phyloP scores from a whole-genome alignment of 257 asterid genomes.

The Handroanthus guayacan region DNA sequence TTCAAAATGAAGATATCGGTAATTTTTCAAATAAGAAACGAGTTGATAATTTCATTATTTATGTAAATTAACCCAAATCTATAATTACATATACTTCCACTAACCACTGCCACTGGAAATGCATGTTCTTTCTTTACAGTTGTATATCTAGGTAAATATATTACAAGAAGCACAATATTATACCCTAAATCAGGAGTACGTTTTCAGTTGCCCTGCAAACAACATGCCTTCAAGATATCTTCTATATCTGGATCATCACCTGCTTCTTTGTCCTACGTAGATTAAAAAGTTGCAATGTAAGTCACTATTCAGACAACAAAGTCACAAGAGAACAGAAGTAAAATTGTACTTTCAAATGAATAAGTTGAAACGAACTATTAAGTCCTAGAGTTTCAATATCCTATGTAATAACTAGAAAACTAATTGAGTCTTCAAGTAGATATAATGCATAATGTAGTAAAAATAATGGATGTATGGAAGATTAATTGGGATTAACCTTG shows the following conservation, averaged over 20 bases:
- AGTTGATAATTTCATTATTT: too few species aligned
- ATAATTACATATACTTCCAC: too few species aligned
- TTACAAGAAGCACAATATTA: conserved; percentile 4
- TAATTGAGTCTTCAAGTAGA: not conserved
- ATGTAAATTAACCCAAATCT: too few species aligned
- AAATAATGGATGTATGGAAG: conserved; percentile 47
- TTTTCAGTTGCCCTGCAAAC: conserved; percentile 53
- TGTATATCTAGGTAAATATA: conserved; percentile 2
- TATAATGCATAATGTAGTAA: not conserved
- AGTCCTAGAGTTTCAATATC: not conserved
- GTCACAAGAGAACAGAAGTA: not conserved
- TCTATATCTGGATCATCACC: conserved; percentile 84
- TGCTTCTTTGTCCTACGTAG: conserved; percentile 85
- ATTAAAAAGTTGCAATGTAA: conserved; percentile 15
- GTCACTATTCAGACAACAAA: not conserved
- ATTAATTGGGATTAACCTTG: conserved; percentile 59
- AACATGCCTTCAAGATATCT: conserved; percentile 79
- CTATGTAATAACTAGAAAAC: not conserved
- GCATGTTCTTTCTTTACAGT: too few species aligned
- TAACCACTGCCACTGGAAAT: too few species aligned
- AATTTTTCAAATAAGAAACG: too few species aligned
- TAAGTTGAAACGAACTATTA: not conserved
- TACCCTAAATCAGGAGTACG: not conserved
- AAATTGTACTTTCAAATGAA: not conserved
- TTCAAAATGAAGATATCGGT: too few species aligned